Base-by-base conservation (phyloP, 805 yeast species). In the Jamesozyma rosinii region DNA sequence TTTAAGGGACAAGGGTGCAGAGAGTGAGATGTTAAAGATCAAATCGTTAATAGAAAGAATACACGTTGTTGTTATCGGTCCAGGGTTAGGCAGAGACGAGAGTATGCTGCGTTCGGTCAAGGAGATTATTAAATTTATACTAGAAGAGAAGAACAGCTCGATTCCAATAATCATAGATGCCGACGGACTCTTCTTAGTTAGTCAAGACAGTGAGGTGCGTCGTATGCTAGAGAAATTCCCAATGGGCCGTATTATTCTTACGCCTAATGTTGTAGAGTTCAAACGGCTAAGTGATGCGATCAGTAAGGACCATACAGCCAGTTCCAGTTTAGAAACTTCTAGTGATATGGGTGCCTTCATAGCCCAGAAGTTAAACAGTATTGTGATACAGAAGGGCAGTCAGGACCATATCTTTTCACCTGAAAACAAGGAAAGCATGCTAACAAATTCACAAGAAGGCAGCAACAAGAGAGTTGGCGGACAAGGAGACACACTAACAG, bases 401-500 rank as follows among this genome's bases (percentile, higher is more conserved):
- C 49, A 52, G 1, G 98, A 92, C 55, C 49, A 74, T 31, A 81
- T 54, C n/a, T 58, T 48, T 36, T 49, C 50, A 6, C 50, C 88
- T 10, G 81, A 77, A 4, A 76, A 75, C 2, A 67, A 41, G 15
- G 26, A 30, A 18, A 26, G 8, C 10, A 53, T 65, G 4, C 48
- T 84, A 5, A 52, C 64, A 3, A 74, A 71, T 47, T 70, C 69
- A 30, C 55, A 67, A 27, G 53, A 59, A 14, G 97, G 97, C 1
- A 81, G 92, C 5, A 63, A 66, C 40, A 82, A 85, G 55, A 71
- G 98, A 42, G 94, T 85, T 6, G 96, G 97, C 11, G 98, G 98
- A 0, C 97, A 92, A 65, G 98, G 98, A 21, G 98, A 92, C 54
- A 83, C 96, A 0, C 61, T 92, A 33, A 76, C 90, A 0, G 98